Base-by-base conservation (phyloP, 2,329 filamentous ascomycete species). In the Neopestalotiopsis rosae region DNA sequence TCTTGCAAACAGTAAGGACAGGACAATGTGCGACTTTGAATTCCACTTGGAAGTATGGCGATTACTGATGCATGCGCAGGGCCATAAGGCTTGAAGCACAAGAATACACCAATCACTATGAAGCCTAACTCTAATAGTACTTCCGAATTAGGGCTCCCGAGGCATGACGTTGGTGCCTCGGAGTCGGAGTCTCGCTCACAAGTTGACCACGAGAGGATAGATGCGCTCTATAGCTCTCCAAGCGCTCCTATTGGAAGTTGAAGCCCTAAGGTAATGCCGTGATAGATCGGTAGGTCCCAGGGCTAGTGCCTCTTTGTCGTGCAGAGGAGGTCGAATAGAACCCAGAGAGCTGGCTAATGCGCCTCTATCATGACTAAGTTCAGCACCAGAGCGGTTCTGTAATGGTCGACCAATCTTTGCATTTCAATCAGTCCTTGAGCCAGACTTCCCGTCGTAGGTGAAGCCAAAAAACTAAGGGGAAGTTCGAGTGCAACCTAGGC, bases 1-100 rank as follows among this genome's bases (percentile, higher is more conserved):
- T 62, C 20, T 28, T 13, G 34, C 34, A 28, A 34, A n/a, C 9
- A 64, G 12, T 45, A 24, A 28, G n/a, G 9, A n/a, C 12, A n/a
- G n/a, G 9, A n/a, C 12, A n/a, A 49, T 45, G 40, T 24, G 14
- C 10, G 59, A 34, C 38, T 13, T 30, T 49, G 38, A 24, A 32
- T 17, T 49, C 20, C 61, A 32, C 61, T 14, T 20, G 32, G 28
- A 64, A 6, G 38, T 52, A 64, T 64, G 61, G 40, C 61, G 61
- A 64, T 64, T 64, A 64, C 61, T 64, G 61, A 64, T 64, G 61
- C 61, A 64, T 49, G 20, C 40, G 20, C n/a, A 64, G 40, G 17
- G 17, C 45, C 5, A 52, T 52, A 20, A n/a, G 17, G 45, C 45
- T n/a, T 20, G 45, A 52, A n/a, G 45, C 17, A 52, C 45, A 52